Base-by-base conservation (phyloP, 352 stramenopile genomes). In the Pythium dissotocum region DNA sequence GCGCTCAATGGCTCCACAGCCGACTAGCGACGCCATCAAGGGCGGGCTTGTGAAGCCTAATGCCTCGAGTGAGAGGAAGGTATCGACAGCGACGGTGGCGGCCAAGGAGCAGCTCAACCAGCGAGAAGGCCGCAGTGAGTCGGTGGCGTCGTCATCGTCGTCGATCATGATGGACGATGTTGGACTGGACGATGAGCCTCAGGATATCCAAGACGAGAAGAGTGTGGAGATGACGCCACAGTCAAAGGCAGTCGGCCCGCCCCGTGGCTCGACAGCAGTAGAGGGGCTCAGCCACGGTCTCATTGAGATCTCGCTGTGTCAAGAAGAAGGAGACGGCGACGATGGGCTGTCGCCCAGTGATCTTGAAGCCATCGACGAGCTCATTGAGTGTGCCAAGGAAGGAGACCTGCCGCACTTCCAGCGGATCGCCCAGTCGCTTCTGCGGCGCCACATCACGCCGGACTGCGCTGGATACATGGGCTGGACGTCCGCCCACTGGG, bases 401-500 rank as follows among this genome's bases (percentile, higher is more conserved):
- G 87, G 87, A 2, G 72, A 91, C 6, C 52, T 92, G 24, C 63
- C 59, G 1, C 53, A 63, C 13, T 90, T 94, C 60, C 69, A 79
- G 67, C 77, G 71, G 8, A 60, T 78, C 36, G 87, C 80, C 12
- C 73, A 79, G 44, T 55, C 59, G n/a, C 73, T 88, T 24, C 40
- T 67, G 1, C 69, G 62, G 28, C 77, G 75, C 26, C 77, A 84
- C 52, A 61, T 90, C 42, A 76, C 75, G 5, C 69, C 85, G 0
- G 81, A 92, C 63, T 69, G 71, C 10, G 76, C 77, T 0, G 83
- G 85, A 5, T 89, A 88, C 38, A 84, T 94, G 77, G 83, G 83
- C 35, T 94, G 85, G 83, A 91, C 82, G 16, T 76, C 85, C 2
- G 85, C 83, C 4, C 85, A 94, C 55, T 94, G 85, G 85, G 83